Conservation (phyloP, 495 filamentous ascomycete species). For the Annulohypoxylon nitens region DNA sequence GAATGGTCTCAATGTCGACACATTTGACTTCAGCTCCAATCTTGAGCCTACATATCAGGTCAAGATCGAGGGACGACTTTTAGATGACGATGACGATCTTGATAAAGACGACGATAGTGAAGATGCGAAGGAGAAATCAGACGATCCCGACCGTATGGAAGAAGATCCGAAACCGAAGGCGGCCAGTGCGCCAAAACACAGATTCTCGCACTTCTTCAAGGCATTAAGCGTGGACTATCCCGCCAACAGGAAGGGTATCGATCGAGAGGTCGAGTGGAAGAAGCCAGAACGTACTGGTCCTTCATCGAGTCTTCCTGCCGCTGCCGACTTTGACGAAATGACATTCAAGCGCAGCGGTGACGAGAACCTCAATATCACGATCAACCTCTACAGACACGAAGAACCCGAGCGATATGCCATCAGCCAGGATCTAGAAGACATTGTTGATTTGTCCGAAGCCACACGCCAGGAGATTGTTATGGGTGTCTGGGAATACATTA, state of each 20-base stretch:
- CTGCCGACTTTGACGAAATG: conserved; percentile 88
- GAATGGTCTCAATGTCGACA: conserved; percentile 71
- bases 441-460: conserved; percentile 88
- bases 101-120: conserved; percentile 73
- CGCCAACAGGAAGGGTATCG: conserved; percentile 64
- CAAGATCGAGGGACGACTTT: conserved; percentile 90
- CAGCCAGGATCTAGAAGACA: conserved; percentile 80
- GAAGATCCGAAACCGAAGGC: conserved; percentile 64
- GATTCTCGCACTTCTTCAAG: conserved; percentile 97
- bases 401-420: conserved; percentile 85
- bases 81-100: conserved; percentile 76
- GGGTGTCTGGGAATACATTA: conserved; percentile 96
- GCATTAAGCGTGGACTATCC: conserved; percentile 90
- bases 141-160: conserved; percentile 69
- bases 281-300: conserved; percentile 70
- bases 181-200: conserved; percentile 62
- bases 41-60: conserved; percentile 83
- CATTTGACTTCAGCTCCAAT: conserved; percentile 79
- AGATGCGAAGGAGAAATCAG: conserved; percentile 54
- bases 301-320: conserved; percentile 63
- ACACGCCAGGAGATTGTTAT: conserved; percentile 87
- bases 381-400: conserved; percentile 89
- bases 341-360: conserved; percentile 93
- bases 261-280: conserved; percentile 60
- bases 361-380: conserved; percentile 90